Evolutionary conservation across 2,329 filamentous ascomycete genomes (phyloP).

Genomic region (Sporothrix euskadiensis): DNA sequence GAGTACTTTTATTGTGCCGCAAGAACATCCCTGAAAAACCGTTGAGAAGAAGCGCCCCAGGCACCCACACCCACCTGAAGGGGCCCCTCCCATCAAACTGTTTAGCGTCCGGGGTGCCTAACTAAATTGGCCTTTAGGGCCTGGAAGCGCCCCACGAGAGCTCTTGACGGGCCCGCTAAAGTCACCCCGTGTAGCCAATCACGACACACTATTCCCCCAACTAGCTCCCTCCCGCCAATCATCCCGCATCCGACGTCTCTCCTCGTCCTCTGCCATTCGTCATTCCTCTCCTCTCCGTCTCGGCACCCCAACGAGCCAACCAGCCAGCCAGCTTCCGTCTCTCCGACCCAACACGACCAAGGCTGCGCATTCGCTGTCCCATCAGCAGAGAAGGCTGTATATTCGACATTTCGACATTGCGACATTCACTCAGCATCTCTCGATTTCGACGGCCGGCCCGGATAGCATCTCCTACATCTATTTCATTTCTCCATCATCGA

Average conservation of each 20-base stretch:
- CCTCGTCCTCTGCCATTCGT: not conserved
- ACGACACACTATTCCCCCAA: not conserved
- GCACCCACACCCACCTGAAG: not conserved
- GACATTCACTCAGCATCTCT: not conserved
- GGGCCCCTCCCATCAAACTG: not conserved
- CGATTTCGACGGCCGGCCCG: not conserved
- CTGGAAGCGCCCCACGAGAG: constrained; percentile 14
- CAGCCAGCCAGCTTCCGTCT: not conserved
- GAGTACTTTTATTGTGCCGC: not conserved
- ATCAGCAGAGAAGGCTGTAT: not conserved
- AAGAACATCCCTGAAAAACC: not conserved
- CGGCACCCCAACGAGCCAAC: not conserved
- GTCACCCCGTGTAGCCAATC: not conserved
- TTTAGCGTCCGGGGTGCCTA: constrained; percentile 13
- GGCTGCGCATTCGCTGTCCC: not conserved
- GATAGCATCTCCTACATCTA: not conserved
- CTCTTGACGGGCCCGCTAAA: not conserved
- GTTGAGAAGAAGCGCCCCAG: not conserved
- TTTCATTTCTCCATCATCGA: not conserved
- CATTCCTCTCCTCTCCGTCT: not conserved
- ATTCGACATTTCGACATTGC: too few species aligned
- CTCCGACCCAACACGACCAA: not conserved
- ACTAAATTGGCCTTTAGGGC: not conserved
- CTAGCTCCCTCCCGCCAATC: not conserved
- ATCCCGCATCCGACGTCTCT: not conserved